Evolutionary conservation across 2,329 filamentous ascomycete genomes (phyloP).

Genomic region (Exophiala alcalophila): DNA sequence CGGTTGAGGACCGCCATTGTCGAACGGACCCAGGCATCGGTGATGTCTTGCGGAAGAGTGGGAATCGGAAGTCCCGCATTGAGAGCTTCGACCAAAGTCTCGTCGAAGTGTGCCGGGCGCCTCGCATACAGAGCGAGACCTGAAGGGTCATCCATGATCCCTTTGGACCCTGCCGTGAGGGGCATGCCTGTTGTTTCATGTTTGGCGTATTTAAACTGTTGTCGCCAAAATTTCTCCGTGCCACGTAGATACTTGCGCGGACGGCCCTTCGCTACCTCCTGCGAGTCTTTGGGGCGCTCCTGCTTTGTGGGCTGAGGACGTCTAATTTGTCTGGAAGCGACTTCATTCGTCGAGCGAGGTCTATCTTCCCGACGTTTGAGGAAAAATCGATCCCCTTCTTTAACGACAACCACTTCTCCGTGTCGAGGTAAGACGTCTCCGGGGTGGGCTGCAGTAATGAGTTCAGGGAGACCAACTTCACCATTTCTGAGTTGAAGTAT

Average conservation of each 20-base stretch:
- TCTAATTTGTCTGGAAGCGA: no score
- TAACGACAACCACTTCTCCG: slow-evolving; percentile 36
- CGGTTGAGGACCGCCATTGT: slow-evolving; percentile 25
- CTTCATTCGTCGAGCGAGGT: no score
- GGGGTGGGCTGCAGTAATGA: slow-evolving; percentile 36
- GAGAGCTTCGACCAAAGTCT: slow-evolving; percentile 23
- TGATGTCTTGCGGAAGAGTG: slow-evolving; percentile 20
- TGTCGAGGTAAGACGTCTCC: slow-evolving; percentile 36
- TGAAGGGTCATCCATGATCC: slow-evolving; percentile 24
- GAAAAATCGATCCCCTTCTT: no score
- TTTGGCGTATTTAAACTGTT: slow-evolving; percentile 24
- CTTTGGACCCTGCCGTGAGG: slow-evolving; percentile 5
- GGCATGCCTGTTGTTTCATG: slow-evolving; percentile 6
- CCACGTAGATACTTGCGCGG: slow-evolving; percentile 31
- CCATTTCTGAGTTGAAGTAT: slow-evolving; percentile 42
- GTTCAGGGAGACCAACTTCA: slow-evolving; percentile 44
- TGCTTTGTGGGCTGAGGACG: background rate
- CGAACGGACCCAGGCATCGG: slow-evolving; percentile 25
- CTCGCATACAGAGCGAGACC: slow-evolving; percentile 22
- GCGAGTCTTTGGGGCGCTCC: background rate
- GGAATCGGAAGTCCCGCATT: slow-evolving; percentile 26
- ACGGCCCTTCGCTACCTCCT: slow-evolving; percentile 19
- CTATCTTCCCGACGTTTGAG: no score
- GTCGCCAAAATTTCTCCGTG: slow-evolving; percentile 31
- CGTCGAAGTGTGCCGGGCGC: slow-evolving; percentile 28